These are phyloP conservation scores for Trichoderma sp. DNA, from an alignment of 2,329 filamentous ascomycete genomes.

Conservation along the genomic window DNA sequence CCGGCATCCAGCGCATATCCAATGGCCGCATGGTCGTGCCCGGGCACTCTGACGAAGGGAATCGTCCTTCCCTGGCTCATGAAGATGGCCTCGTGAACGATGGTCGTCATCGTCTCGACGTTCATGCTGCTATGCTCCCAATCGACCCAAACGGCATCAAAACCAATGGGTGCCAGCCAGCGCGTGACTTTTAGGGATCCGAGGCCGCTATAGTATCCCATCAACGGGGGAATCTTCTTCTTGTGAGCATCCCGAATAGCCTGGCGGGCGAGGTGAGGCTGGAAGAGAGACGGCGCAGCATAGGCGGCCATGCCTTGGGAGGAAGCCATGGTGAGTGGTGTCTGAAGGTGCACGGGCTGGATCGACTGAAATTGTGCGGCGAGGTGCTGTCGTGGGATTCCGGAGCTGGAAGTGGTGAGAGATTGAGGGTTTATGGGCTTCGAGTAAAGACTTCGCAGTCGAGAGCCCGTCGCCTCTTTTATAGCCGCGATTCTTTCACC, in stretches of 20 bases:
- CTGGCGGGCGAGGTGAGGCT: slow-evolving; percentile 49
- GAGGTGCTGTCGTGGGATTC: background rate
- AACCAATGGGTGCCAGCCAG: slow-evolving; percentile 47
- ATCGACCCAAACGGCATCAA: slow-evolving; percentile 50
- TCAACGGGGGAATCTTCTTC: slow-evolving; percentile 49
- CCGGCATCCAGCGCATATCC: slow-evolving; percentile 52
- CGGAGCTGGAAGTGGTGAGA: background rate
- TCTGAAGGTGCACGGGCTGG: background rate
- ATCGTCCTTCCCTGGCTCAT: slow-evolving; percentile 50
- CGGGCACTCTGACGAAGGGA: slow-evolving; percentile 50
- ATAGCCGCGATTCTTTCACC: background rate
- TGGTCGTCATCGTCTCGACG: slow-evolving; percentile 54
- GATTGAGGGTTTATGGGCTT: background rate
- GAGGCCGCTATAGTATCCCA: slow-evolving; percentile 48
- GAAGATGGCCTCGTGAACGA: slow-evolving; percentile 52
- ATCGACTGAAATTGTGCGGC: background rate
- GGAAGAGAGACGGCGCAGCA: slow-evolving; percentile 48
- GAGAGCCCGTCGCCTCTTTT: background rate
- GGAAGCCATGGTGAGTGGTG: background rate
- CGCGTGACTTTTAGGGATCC: slow-evolving; percentile 46
- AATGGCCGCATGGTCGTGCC: slow-evolving; percentile 51
- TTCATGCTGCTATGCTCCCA: slow-evolving; percentile 52
- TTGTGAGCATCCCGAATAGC: slow-evolving; percentile 51
- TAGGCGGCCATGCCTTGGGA: slow-evolving; percentile 23
- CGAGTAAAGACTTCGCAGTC: background rate